Evolutionary conservation across 2,329 filamentous ascomycete genomes (phyloP), one percentile per base, ranked within the genome.

Genomic region (Calycina herbarum): DNA sequence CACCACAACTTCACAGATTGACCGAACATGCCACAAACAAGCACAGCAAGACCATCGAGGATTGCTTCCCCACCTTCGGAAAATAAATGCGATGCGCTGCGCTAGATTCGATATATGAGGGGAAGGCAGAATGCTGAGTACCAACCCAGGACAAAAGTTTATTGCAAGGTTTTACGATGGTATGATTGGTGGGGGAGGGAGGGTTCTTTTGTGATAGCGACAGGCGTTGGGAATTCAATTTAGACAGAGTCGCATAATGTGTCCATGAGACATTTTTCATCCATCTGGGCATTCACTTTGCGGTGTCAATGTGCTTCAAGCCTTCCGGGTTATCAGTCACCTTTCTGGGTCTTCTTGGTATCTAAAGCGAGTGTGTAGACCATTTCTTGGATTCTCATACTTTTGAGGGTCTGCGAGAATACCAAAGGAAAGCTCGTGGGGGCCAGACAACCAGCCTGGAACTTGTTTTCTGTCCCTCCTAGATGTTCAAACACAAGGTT

Each of bases 11-110:
- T 24, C n/a, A 11, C 45, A 51, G 45, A 51, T 51, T 51, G 45
- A 51, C 83, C 67, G 86, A 90, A 74, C 91, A 94, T 78, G 89
- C 90, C 68, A 76, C 79, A 69, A 92, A 92, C 80, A 93, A 92
- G 83, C 91, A 94, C 81, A 88, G 80, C 81, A 92, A 92, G 82
- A 82, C 83, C 54, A 81, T 92, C 33, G 77, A 82, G 61, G 89
- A 92, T 54, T 93, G 91, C 80, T 94, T 94, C 79, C 88, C 88
- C 20, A 78, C 70, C 62, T 84, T 80, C 69, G 72, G 68, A 61
- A 64, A 64, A 64, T 64, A 64, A 15, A 56, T 42, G 51, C 8
- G 54, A 57, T n/a, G n/a, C 38, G n/a, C 56, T 33, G 15, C 20
- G 33, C 29, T 38, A 31, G 57, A 40, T 38, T 62, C 15, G 17